These are phyloP conservation scores for Podospora didyma DNA, from an alignment of 495 filamentous ascomycete genomes.

Conservation along the genomic window DNA sequence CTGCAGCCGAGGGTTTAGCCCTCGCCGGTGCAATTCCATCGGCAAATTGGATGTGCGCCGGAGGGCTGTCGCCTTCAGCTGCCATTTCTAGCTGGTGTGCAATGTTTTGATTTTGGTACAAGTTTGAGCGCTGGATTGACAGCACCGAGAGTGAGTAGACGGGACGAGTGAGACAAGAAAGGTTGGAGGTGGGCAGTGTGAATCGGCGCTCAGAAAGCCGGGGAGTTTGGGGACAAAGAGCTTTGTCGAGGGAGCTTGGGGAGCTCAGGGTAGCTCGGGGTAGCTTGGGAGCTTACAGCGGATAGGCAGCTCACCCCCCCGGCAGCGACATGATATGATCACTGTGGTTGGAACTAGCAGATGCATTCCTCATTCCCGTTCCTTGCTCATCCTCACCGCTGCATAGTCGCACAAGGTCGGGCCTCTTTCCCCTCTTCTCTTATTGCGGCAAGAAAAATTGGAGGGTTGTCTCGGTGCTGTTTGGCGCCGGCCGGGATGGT, in stretches of 20 bases:
- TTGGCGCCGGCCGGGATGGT: neutral
- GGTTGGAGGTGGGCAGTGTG: too few relatives aligned
- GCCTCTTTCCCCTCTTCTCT: neutral
- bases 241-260: neutral
- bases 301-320: neutral
- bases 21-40: conserved; percentile 1
- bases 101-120: neutral
- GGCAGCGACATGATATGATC: neutral
- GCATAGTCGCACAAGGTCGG: neutral
- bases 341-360: neutral
- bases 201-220: neutral
- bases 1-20: neutral
- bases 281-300: neutral
- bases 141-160: too few relatives aligned
- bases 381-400: neutral
- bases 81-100: neutral
- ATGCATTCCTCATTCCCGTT: neutral
- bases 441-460: neutral
- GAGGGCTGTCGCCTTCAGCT: neutral
- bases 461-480: neutral
- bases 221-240: neutral
- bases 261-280: neutral
- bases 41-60: conserved; percentile 8
- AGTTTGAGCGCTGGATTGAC: neutral
- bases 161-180: too few relatives aligned